phyloP scores from a whole-genome alignment of 306 rosid genomes.

The Citrullus amarus region DNA sequence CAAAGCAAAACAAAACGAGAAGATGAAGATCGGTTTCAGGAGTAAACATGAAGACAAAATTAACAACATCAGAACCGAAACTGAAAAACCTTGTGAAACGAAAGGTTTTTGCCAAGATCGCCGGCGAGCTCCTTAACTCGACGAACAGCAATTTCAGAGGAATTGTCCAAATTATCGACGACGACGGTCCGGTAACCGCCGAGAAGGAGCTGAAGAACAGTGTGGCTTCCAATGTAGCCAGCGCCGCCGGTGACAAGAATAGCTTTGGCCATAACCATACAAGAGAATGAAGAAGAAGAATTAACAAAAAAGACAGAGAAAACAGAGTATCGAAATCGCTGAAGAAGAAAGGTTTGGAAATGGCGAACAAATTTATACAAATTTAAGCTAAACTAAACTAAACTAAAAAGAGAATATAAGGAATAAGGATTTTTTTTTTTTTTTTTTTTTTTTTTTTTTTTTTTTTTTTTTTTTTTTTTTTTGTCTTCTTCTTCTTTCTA shows the following conservation, averaged over 20 bases:
- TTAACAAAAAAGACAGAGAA: too few species aligned
- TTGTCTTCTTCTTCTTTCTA: not conserved
- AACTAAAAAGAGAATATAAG: not conserved
- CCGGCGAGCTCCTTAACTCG: constrained; percentile 74
- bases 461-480: not conserved
- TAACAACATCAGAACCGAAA: not conserved
- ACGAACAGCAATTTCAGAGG: constrained; percentile 43
- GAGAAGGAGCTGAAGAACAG: constrained; percentile 77
- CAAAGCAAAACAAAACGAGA: not conserved
- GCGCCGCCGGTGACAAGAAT: constrained; percentile 92
- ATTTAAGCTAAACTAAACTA: not conserved
- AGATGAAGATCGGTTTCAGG: not conserved
- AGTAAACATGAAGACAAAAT: not conserved
- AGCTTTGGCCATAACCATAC: constrained; percentile 26
- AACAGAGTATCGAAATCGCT: not conserved
- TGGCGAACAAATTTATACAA: not conserved
- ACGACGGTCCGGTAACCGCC: constrained; percentile 63
- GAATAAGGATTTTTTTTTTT: too few species aligned
- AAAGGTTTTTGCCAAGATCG: constrained; percentile 59
- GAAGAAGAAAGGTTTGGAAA: not conserved
- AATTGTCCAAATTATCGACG: constrained; percentile 79
- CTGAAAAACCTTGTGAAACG: constrained; percentile 58
- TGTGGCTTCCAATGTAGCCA: constrained; percentile 90
- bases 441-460: too few species aligned
- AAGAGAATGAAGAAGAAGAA: not conserved